These are phyloP conservation scores for Paraphoma sp. DNA, from an alignment of 2,329 filamentous ascomycete genomes.

Conservation along the genomic window DNA sequence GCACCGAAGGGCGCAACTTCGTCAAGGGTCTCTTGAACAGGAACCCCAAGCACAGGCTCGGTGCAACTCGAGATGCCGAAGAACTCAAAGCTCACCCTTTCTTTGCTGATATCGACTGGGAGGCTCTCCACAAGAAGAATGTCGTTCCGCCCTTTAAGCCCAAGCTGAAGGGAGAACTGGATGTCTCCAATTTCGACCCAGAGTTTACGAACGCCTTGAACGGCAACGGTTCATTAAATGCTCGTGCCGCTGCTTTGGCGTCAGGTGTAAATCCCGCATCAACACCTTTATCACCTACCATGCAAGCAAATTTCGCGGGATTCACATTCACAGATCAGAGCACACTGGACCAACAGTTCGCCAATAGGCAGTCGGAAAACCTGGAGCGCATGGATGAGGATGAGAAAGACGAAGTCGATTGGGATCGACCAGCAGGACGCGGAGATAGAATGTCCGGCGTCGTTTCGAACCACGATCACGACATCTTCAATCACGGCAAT, in stretches of 20 bases:
- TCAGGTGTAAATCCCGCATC: slow-evolving; percentile 82
- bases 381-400: slow-evolving; percentile 55
- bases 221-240: slow-evolving; percentile 84
- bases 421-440: slow-evolving; percentile 48
- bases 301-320: slow-evolving; percentile 97
- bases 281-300: slow-evolving; percentile 90
- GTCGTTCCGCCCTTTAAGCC: slow-evolving; percentile 98
- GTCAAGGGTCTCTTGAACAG: slow-evolving; percentile 97
- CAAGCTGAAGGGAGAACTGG: slow-evolving; percentile 92
- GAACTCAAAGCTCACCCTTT: slow-evolving; percentile 95
- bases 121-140: slow-evolving; percentile 83
- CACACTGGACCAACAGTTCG: slow-evolving; percentile 84
- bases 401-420: slow-evolving; percentile 50
- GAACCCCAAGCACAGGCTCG: slow-evolving; percentile 93
- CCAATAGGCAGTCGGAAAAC: slow-evolving; percentile 45
- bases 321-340: slow-evolving; percentile 99
- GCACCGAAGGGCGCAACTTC: slow-evolving; percentile 93
- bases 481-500: slow-evolving; percentile 56
- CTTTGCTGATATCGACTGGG: slow-evolving; percentile 95
- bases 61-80: slow-evolving; percentile 87
- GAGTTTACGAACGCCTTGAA: slow-evolving; percentile 96
- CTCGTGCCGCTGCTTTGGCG: slow-evolving; percentile 84
- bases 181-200: slow-evolving; percentile 97
- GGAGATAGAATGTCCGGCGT: slow-evolving; percentile 62
- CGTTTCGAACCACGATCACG: slow-evolving; percentile 52